phyloP scores from a whole-genome alignment of 257 asterid genomes.

The Lithospermum erythrorhizon region DNA sequence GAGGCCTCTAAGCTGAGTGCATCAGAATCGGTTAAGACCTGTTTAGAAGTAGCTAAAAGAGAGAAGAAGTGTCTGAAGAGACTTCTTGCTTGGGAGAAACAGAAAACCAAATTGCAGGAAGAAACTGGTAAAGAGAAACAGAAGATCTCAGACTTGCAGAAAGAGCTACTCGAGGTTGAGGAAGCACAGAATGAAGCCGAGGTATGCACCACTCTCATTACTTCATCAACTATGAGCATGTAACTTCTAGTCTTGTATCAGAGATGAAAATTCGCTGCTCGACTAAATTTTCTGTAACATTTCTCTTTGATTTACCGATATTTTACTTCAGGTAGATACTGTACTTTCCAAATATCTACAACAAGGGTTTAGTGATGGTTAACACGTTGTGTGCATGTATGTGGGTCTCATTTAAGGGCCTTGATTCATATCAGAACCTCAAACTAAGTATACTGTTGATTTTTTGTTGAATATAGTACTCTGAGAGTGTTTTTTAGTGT shows the following conservation, averaged over 20 bases:
- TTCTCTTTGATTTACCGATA: no score
- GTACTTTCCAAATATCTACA: no score
- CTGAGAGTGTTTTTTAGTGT: no score
- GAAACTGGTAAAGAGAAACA: constrained; percentile 59
- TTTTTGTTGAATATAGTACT: no score
- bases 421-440: no score
- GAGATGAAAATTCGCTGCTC: neutral
- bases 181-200: constrained; percentile 61
- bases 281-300: no score
- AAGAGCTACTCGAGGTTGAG: constrained; percentile 53
- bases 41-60: constrained; percentile 74
- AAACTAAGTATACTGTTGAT: no score
- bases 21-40: constrained; percentile 66
- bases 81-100: constrained; percentile 84
- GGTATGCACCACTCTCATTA: constrained; percentile 29
- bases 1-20: constrained; percentile 85
- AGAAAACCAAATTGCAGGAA: constrained; percentile 79
- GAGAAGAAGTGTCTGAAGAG: constrained; percentile 73
- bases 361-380: no score
- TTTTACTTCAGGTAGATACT: no score
- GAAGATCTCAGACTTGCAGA: constrained; percentile 45
- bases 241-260: neutral
- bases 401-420: no score
- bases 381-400: no score
- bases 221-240: neutral